phyloP scores from a whole-genome alignment of 208 protist species.

The Leishmania aethiopica region DNA sequence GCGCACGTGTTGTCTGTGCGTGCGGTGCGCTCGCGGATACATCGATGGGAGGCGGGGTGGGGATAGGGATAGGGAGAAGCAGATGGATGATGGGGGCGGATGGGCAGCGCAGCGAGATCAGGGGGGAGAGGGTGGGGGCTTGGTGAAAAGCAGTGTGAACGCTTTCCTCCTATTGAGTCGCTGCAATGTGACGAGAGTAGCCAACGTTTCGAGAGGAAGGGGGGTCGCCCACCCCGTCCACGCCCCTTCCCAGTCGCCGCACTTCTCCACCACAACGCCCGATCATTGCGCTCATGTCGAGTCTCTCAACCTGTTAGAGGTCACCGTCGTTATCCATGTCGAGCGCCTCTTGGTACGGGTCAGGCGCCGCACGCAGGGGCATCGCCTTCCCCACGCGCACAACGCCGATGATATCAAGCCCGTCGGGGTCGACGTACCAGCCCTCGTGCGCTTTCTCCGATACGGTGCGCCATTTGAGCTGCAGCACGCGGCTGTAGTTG shows the following conservation, averaged over 20 bases:
- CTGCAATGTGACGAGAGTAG: neutral
- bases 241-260: neutral
- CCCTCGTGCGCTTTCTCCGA: slow-evolving; percentile 30
- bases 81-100: neutral
- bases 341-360: slow-evolving; percentile 33
- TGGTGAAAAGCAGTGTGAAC: neutral
- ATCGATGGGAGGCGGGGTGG: neutral
- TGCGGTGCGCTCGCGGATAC: neutral
- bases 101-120: too few species aligned
- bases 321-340: slow-evolving; percentile 26
- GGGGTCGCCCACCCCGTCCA: too few species aligned
- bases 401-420: slow-evolving; percentile 32
- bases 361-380: slow-evolving; percentile 2
- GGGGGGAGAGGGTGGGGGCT: neutral
- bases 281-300: neutral
- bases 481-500: slow-evolving; percentile 63
- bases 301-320: slow-evolving; percentile 11
- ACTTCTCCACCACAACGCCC: neutral
- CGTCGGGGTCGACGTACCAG: slow-evolving; percentile 35
- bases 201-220: neutral
- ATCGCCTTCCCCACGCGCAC: slow-evolving; percentile 47
- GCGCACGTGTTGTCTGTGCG: neutral
- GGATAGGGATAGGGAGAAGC: neutral
- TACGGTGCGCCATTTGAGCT: slow-evolving; percentile 46
- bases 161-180: neutral